These are phyloP conservation scores for Dendrobium officinale DNA, from an alignment of 106 monocot species.

Conservation along the genomic window DNA sequence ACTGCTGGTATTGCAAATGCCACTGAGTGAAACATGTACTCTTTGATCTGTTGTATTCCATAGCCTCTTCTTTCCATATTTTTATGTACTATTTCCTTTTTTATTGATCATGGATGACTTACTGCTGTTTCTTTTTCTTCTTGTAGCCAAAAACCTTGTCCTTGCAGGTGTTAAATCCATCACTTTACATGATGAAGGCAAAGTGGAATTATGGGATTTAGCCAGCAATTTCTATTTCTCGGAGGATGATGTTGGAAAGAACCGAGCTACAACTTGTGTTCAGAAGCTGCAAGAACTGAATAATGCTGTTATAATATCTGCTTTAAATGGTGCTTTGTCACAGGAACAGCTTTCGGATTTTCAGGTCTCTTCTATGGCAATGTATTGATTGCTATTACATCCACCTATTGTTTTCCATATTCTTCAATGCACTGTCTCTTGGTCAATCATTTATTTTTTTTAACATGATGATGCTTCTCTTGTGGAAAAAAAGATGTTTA, in stretches of 20 bases:
- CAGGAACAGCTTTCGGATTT: constrained; percentile 63
- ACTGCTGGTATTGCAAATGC: neutral
- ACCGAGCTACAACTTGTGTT: constrained; percentile 49
- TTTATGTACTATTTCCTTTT: neutral
- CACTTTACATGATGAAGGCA: constrained; percentile 55
- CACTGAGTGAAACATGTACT: neutral
- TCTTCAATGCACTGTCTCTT: too few species aligned
- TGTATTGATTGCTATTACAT: neutral
- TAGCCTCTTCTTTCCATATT: neutral
- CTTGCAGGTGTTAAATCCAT: constrained; percentile 68
- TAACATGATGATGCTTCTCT: neutral
- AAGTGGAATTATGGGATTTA: constrained; percentile 52
- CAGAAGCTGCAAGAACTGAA: constrained; percentile 70
- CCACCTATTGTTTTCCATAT: neutral
- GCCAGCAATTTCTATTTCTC: constrained; percentile 65
- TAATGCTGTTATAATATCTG: constrained; percentile 50
- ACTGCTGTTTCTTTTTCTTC: constrained; percentile 1
- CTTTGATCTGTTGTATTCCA: neutral
- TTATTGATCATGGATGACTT: neutral
- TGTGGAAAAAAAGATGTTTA: neutral
- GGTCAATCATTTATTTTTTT: too few species aligned
- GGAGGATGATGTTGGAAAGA: constrained; percentile 64
- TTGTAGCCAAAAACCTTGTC: constrained; percentile 71
- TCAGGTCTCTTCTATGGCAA: constrained; percentile 35
- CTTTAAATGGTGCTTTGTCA: constrained; percentile 26